Percentiles rank a stretch among this genome's conserved stretches.
Evolutionary conservation across 83 land plant genomes (phyloP).

Genomic region (Picea abies): DNA sequence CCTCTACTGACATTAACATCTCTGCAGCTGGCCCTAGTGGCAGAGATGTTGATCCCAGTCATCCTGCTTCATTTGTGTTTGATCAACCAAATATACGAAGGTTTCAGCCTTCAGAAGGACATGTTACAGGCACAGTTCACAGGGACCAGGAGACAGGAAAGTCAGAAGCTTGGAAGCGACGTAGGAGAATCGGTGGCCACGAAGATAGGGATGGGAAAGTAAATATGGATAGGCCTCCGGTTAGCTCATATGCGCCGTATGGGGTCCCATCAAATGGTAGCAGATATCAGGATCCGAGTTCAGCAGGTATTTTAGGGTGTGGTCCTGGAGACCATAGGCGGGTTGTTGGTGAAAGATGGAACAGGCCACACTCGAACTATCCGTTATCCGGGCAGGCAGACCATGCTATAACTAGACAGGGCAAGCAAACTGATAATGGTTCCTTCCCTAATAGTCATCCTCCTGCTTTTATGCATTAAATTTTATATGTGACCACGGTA

Average conservation of each 20-base stretch:
- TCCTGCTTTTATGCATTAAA: conserved; percentile 2
- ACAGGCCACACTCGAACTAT: conserved; percentile 28
- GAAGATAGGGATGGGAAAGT: conserved; percentile 15
- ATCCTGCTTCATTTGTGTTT: conserved; percentile 9
- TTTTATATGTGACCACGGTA: neutral
- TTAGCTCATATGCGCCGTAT: conserved; percentile 18
- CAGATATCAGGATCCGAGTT: conserved; percentile 40
- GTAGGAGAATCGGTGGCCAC: conserved; percentile 47
- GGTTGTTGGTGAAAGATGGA: conserved; percentile 37
- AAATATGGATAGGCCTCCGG: conserved; percentile 7
- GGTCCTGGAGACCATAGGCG: conserved; percentile 53
- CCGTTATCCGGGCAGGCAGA: conserved; percentile 20
- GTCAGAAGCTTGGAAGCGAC: conserved; percentile 82
- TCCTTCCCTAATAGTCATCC: conserved; percentile 9
- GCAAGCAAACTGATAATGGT: conserved; percentile 16
- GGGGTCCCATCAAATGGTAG: conserved; percentile 38
- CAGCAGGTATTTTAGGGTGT: conserved; percentile 66
- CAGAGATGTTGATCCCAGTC: conserved; percentile 47
- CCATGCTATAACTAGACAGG: conserved; percentile 6
- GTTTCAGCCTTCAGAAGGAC: conserved; percentile 17
- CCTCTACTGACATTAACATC: too few relatives aligned
- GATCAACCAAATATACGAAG: conserved; percentile 23
- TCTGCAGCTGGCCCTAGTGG: conserved; percentile 43
- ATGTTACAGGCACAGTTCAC: conserved; percentile 28
- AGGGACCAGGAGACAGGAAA: conserved; percentile 48